phyloP scores from a whole-genome alignment of 1,139 yeast genomes.

The Yarrowia galli region DNA sequence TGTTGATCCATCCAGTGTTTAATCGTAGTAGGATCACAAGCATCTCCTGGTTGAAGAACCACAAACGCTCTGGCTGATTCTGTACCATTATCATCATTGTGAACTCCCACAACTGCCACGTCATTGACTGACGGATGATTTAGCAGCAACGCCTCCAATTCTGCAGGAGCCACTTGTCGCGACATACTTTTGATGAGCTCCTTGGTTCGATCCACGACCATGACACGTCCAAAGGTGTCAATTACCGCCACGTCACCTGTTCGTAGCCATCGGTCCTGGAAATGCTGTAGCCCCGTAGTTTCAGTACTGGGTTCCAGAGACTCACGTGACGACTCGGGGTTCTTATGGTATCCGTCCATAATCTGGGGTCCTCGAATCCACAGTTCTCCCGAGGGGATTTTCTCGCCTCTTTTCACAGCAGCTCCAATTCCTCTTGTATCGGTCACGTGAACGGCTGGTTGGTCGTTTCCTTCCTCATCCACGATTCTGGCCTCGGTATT shows the following conservation, averaged over 20 bases:
- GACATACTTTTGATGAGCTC: conserved; percentile 85
- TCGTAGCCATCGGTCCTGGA: conserved; percentile 59
- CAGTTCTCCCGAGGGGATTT: conserved; percentile 62
- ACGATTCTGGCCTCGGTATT: conserved; percentile 65
- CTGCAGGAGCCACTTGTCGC: conserved; percentile 83
- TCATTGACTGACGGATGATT: conserved; percentile 53
- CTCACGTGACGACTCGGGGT: conserved; percentile 44
- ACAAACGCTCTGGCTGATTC: conserved; percentile 53
- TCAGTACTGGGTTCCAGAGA: conserved; percentile 18
- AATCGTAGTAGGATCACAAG: conserved; percentile 41
- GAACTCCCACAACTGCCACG: conserved; percentile 52
- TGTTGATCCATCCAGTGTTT: conserved; percentile 47
- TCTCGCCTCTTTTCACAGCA: conserved; percentile 31
- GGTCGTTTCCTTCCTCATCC: conserved; percentile 61
- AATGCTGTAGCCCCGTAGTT: neutral
- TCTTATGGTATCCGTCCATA: conserved; percentile 66
- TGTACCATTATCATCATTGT: conserved; percentile 49
- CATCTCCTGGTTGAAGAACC: conserved; percentile 44
- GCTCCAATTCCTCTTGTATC: conserved; percentile 30
- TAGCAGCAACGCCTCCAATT: conserved; percentile 71
- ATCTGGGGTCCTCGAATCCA: conserved; percentile 73
- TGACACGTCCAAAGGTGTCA: conserved; percentile 61
- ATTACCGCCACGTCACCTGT: conserved; percentile 80
- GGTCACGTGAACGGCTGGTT: conserved; percentile 48
- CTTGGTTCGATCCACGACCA: conserved; percentile 76